Percentiles rank a stretch among this genome's conserved stretches.
Conservation (phyloP, 257 asterid genomes). For the Scutellaria minor region DNA sequence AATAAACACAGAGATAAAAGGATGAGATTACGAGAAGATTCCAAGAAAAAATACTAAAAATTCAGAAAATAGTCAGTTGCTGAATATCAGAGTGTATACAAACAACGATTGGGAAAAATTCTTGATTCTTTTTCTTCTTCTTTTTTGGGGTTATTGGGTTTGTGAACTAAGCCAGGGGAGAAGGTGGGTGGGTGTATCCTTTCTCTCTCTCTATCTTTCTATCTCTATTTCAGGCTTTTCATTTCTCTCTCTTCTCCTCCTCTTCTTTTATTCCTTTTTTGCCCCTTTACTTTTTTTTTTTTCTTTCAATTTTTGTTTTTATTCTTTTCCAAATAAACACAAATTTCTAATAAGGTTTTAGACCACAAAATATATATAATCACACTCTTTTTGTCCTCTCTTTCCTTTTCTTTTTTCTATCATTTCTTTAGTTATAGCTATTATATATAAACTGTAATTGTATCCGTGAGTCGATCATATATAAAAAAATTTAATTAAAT, state of each 20-base stretch:
- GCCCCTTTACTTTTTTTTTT: constrained; percentile 23
- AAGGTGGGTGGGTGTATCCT: constrained; percentile 27
- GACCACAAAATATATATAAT: constrained; percentile 28
- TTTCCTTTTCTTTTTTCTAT: background rate
- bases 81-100: background rate
- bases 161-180: constrained; percentile 38
- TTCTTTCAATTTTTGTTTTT: background rate
- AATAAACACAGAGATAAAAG: constrained; percentile 28
- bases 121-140: background rate
- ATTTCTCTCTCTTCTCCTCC: constrained; percentile 37
- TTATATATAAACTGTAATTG: no score
- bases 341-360: background rate
- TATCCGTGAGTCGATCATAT: no score
- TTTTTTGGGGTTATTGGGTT: constrained; percentile 23
- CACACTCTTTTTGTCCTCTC: background rate
- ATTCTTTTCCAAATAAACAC: background rate
- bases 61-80: constrained; percentile 13
- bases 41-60: constrained; percentile 27
- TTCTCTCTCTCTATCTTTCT: constrained; percentile 47
- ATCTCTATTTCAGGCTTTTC: constrained; percentile 51
- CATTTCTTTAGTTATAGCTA: no score
- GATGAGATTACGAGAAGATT: constrained; percentile 31
- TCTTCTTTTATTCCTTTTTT: constrained; percentile 25
- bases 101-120: constrained; percentile 15
- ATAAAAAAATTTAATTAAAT: no score